Conservation (phyloP, 2,329 filamentous ascomycete genomes). For the Gnomoniopsis sp. region DNA sequence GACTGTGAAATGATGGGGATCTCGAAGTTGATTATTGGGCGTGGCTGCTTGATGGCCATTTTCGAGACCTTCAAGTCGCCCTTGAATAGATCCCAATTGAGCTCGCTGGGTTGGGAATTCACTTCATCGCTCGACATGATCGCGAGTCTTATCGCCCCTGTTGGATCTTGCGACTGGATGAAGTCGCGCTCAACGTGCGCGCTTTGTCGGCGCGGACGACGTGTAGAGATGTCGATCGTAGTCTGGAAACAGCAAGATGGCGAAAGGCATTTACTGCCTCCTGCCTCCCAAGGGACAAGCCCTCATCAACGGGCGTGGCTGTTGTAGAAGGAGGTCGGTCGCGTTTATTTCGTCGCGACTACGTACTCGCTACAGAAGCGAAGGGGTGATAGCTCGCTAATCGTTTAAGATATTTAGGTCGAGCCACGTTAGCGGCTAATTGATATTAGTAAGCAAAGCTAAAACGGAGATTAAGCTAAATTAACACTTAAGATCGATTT, state of each 20-base stretch:
- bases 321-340: not conserved
- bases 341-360: not conserved
- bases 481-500: no score
- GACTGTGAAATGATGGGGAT: constrained; percentile 29
- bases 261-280: not conserved
- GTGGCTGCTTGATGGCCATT: not conserved
- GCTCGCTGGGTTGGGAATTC: not conserved
- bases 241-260: not conserved
- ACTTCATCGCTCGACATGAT: not conserved
- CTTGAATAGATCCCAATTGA: constrained; percentile 6
- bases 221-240: not conserved
- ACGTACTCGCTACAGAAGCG: not conserved
- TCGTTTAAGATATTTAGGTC: no score
- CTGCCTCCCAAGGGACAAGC: not conserved
- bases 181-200: not conserved
- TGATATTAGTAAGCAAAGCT: not conserved
- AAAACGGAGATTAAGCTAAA: not conserved
- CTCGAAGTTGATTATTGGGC: constrained; percentile 21
- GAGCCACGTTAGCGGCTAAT: no score
- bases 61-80: constrained; percentile 4
- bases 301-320: not conserved
- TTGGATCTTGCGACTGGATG: not conserved
- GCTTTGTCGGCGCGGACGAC: not conserved
- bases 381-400: no score
- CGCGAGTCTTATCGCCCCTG: not conserved